Evolutionary conservation across 108 stramenopile genomes (phyloP), one percentile per base, ranked within the genome.

Genomic region (Nitzschia inconspicua): DNA sequence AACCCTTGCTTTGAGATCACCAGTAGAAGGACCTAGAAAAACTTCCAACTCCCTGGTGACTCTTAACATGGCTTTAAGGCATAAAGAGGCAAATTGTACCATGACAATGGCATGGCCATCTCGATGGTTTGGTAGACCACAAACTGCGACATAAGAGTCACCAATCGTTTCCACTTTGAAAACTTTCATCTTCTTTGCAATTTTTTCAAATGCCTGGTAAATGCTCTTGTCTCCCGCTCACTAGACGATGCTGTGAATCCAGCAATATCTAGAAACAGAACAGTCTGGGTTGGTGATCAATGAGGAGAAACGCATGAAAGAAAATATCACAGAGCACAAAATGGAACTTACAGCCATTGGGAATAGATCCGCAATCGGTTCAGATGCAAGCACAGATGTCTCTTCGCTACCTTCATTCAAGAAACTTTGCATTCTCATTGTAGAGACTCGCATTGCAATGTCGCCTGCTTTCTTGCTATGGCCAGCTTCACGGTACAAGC

Each of bases 151-250:
- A 47, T 60, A 60, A 23, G 23, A 28, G 46, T 60, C 59, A 8
- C 59, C 59, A 26, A 58, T 46, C 18, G 57, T 58, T 16, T 58
- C 57, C 5, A 58, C 57, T 28, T 58, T 58, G 57, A 58, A 58
- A 8, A 58, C 41, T 9, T 8, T 6, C 6, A 46, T 14, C n/a
- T 46, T 46, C n/a, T 16, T 46, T 9, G 44, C 44, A 8, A 46
- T 16, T 6, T 46, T 19, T 6, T 46, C 44, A 46, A 46, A 46
- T 8, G 11, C 44, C n/a, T 46, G 44, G 20, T 46, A 46, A 16
- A 46, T 19, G 11, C 11, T 16, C 18, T 46, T 14, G 44, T 14
- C 16, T 46, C 44, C 6, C 44, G 44, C 20, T 46, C 44, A 18
- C 18, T 19, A 46, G 18, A 19, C 44, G 18, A 46, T 46, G 44